These are phyloP conservation scores for Colletotrichum sp. DNA, from an alignment of 2,329 filamentous ascomycete species.

Conservation along the genomic window DNA sequence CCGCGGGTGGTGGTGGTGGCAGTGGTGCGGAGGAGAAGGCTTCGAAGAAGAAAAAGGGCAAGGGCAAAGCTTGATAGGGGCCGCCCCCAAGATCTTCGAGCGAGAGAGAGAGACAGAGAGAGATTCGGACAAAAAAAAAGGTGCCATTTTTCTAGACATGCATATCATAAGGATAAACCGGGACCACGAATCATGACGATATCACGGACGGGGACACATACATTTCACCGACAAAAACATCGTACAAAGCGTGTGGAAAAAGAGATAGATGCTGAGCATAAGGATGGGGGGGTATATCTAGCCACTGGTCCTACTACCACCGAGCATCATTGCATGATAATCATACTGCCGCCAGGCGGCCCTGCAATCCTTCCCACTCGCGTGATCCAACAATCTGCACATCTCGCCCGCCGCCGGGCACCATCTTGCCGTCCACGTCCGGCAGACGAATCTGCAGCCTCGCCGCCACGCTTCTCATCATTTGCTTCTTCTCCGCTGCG, in stretches of 20 bases:
- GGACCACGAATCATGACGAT: neutral
- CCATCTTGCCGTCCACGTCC: slow-evolving; percentile 48
- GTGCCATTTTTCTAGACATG: neutral
- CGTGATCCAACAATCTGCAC: slow-evolving; percentile 58
- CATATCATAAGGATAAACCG: neutral
- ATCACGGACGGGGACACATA: neutral
- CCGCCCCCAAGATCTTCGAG: neutral
- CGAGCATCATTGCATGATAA: slow-evolving; percentile 5
- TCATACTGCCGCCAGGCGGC: slow-evolving; percentile 37
- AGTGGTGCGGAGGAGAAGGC: slow-evolving; percentile 37
- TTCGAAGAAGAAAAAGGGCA: slow-evolving; percentile 57
- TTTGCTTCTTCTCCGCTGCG: slow-evolving; percentile 29
- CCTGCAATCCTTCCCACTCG: slow-evolving; percentile 62
- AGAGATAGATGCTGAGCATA: neutral
- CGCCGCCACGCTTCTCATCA: slow-evolving; percentile 44
- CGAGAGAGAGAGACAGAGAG: neutral
- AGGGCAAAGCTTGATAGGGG: slow-evolving; percentile 42
- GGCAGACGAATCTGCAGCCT: slow-evolving; percentile 56
- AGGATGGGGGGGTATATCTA: slow-evolving; percentile 16
- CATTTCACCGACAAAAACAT: neutral
- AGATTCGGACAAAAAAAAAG: neutral
- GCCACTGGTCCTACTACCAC: slow-evolving; percentile 9
- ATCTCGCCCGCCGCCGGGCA: slow-evolving; percentile 38
- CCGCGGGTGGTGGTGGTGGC: slow-evolving; percentile 31
- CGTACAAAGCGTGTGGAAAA: neutral